phyloP scores from a whole-genome alignment of 139 green algal genomes.

The Volvox africanus region DNA sequence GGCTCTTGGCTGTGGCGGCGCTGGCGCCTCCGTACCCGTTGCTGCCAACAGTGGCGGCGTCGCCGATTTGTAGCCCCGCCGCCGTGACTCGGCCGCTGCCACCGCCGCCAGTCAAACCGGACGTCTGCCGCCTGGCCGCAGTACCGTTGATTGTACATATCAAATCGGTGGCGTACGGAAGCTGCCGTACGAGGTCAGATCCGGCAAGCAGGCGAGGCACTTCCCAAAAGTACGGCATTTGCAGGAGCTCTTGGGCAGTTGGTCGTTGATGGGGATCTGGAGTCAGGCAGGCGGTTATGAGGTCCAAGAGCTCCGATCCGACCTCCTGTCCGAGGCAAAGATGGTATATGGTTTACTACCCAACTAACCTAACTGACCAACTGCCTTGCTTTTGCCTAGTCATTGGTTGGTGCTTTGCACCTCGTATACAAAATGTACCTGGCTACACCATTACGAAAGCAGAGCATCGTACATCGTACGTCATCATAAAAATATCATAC shows the following conservation, averaged over 20 bases:
- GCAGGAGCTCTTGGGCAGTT: not conserved
- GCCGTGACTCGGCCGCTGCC: not conserved
- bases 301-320: not conserved
- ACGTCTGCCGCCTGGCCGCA: not conserved
- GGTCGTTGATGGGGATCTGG: not conserved
- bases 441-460: no score
- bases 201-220: not conserved
- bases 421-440: no score
- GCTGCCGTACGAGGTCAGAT: slow-evolving; percentile 1
- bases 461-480: no score
- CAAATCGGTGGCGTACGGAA: slow-evolving; percentile 19
- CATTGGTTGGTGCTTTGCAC: no score
- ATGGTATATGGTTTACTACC: no score
- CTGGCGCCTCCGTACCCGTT: not conserved
- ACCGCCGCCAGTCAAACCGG: not conserved
- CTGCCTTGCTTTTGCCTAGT: no score
- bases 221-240: slow-evolving; percentile 32
- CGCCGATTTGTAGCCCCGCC: not conserved
- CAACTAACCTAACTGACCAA: no score
- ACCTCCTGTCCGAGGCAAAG: not conserved
- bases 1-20: not conserved
- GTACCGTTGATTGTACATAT: slow-evolving; percentile 4
- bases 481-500: no score
- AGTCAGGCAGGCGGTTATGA: not conserved
- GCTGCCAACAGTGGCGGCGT: not conserved